Evolutionary conservation across 306 rosid genomes (phyloP).

Genomic region (Medicago arabica): DNA sequence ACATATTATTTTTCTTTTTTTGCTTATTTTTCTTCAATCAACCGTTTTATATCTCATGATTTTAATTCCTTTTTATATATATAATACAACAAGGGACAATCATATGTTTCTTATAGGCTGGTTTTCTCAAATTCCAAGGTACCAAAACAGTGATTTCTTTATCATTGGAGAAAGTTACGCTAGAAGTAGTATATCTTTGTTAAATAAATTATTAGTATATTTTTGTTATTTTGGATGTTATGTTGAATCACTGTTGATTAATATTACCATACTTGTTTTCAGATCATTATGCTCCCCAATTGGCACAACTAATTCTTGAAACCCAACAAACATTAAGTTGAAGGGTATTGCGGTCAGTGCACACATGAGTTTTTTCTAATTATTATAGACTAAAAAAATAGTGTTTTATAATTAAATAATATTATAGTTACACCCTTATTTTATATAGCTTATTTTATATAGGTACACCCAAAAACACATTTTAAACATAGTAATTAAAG

Average conservation of each 20-base stretch:
- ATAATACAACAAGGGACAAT: conserved; percentile 54
- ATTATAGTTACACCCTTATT: no score
- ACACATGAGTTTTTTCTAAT: no score
- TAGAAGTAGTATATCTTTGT: conserved; percentile 15
- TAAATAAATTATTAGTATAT: no score
- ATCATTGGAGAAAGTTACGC: conserved; percentile 70
- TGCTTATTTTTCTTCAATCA: not conserved
- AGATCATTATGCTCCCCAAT: not conserved
- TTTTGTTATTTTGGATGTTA: not conserved
- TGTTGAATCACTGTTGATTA: no score
- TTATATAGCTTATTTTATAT: no score
- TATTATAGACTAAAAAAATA: no score
- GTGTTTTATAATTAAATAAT: no score
- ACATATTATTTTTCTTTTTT: conserved; percentile 39
- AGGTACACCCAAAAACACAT: no score
- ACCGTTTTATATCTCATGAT: not conserved
- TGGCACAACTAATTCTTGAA: not conserved
- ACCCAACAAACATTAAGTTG: no score
- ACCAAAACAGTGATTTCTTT: conserved; percentile 52
- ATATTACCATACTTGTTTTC: not conserved
- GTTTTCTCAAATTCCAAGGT: conserved; percentile 54
- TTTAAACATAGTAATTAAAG: no score
- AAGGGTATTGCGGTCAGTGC: not conserved
- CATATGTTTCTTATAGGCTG: conserved; percentile 53
- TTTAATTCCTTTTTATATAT: no score